These are phyloP conservation scores for Cylindrotheca closterium DNA, from an alignment of 108 stramenopile species.

Conservation along the genomic window DNA sequence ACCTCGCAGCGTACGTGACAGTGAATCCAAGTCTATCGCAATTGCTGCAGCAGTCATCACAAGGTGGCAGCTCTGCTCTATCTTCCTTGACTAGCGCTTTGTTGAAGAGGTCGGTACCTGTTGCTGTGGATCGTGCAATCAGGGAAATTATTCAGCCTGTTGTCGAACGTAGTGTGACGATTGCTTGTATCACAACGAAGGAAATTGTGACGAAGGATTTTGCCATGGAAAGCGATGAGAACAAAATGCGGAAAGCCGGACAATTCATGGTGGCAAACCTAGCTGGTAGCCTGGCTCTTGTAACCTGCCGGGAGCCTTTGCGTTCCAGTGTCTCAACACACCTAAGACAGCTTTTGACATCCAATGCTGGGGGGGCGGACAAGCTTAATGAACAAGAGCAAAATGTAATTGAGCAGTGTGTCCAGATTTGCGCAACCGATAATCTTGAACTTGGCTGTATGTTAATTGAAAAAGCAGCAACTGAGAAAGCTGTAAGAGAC, in stretches of 20 bases:
- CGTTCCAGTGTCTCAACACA: slow-evolving; percentile 94
- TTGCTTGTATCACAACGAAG: slow-evolving; percentile 98
- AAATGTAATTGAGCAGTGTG: slow-evolving; percentile 87
- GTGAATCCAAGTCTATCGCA: slow-evolving; percentile 88
- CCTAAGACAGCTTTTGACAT: slow-evolving; percentile 83
- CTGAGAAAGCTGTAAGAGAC: slow-evolving; percentile 96
- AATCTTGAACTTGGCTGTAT: slow-evolving; percentile 97
- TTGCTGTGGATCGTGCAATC: slow-evolving; percentile 97
- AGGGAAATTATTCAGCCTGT: slow-evolving; percentile 99
- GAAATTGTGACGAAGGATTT: slow-evolving; percentile 99
- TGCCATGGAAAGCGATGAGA: slow-evolving; percentile 96
- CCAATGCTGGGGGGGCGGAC: slow-evolving; percentile 28
- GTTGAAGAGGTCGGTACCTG: slow-evolving; percentile 86
- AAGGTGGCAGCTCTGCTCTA: slow-evolving; percentile 55
- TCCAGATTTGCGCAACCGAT: slow-evolving; percentile 91
- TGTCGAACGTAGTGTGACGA: slow-evolving; percentile 96
- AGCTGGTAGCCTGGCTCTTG: slow-evolving; percentile 96
- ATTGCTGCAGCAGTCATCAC: slow-evolving; percentile 66
- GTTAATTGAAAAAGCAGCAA: slow-evolving; percentile 99
- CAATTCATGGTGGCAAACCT: slow-evolving; percentile 98
- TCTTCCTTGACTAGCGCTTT: slow-evolving; percentile 56
- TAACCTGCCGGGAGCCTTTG: slow-evolving; percentile 96
- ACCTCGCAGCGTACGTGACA: slow-evolving; percentile 93
- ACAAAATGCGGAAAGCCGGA: slow-evolving; percentile 93
- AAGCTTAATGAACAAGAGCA: slow-evolving; percentile 75